These are phyloP conservation scores for Trichomonas vaginalis DNA, from an alignment of 208 protist genomes.

Conservation along the genomic window DNA sequence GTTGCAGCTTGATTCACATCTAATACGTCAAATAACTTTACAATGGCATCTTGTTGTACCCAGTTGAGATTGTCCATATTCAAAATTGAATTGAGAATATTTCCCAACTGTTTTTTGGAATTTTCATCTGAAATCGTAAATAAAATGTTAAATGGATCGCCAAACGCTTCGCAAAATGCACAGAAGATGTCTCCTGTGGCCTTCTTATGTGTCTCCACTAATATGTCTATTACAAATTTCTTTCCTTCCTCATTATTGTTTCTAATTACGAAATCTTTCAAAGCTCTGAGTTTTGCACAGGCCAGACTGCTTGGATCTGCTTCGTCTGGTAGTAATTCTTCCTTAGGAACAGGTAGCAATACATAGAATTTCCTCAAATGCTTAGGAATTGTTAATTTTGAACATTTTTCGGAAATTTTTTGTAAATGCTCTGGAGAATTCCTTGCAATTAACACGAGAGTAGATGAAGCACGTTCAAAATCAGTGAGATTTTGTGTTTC, in stretches of 20 bases:
- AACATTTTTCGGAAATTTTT: neutral
- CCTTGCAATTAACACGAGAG: neutral
- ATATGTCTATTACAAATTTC: neutral
- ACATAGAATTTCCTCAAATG: neutral
- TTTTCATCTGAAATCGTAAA: neutral
- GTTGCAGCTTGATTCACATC: neutral
- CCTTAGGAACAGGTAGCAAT: neutral
- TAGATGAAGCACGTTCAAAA: neutral
- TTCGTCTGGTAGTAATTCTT: neutral
- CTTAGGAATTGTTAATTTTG: neutral
- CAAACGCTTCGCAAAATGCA: neutral
- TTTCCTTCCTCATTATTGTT: neutral
- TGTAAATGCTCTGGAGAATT: neutral
- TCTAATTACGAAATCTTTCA: neutral
- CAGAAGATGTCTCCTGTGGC: neutral
- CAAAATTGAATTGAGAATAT: neutral
- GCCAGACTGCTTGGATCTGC: neutral
- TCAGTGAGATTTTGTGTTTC: neutral
- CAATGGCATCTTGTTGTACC: neutral
- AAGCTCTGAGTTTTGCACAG: neutral
- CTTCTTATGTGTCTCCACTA: neutral
- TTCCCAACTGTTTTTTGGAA: neutral
- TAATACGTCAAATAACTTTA: neutral
- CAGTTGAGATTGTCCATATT: neutral
- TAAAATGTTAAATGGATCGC: neutral